Evolutionary conservation across 1,284 basidiomycete species (phyloP), one percentile per base, ranked within the genome.

Genomic region (Malassezia dermatis): DNA sequence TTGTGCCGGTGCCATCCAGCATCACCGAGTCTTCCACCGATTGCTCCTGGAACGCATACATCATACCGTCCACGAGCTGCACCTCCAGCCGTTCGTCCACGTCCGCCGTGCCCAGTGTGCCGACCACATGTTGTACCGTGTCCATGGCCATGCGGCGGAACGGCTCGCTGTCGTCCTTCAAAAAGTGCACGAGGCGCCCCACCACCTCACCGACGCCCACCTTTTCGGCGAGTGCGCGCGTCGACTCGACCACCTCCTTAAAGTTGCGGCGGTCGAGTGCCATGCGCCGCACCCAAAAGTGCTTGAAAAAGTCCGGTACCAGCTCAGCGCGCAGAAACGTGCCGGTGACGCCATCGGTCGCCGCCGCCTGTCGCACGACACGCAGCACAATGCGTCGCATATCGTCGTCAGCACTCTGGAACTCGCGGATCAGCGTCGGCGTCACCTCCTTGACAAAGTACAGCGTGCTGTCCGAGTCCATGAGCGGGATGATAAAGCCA

Each of bases 101-200:
- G 70, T 98, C 94, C 1, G 91, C 88, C 2, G 93, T 89, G 53
- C 94, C 91, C 4, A 94, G 82, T 11, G 85, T 86, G 7, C 85
- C 84, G 28, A 99, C 81, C 34, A 98, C 94, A 75, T 95, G 94
- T 21, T 90, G 94, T 66, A 98, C 95, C 0, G 94, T 96, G 78
- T 98, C 94, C 93, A 98, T 98, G 39, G 95, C 91, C 94, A 98
- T 98, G 81, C 96, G 96, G 63, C 93, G 81, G 80, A 93, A 96
- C 6, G 90, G 89, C 78, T 98, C 94, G 61, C 71, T 76, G 58
- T 78, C 77, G 59, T 78, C 78, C 79, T 98, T 98, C 61, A 98
- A 79, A 73, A 94, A 90, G 73, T 96, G 94, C 58, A 94, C 91
- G 62, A 98, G 84, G 59, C 90, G 81, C 1, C 88, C 87, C 15